These are phyloP conservation scores for Kodamaea sagamina DNA, from an alignment of 805 yeast species.

Conservation along the genomic window DNA sequence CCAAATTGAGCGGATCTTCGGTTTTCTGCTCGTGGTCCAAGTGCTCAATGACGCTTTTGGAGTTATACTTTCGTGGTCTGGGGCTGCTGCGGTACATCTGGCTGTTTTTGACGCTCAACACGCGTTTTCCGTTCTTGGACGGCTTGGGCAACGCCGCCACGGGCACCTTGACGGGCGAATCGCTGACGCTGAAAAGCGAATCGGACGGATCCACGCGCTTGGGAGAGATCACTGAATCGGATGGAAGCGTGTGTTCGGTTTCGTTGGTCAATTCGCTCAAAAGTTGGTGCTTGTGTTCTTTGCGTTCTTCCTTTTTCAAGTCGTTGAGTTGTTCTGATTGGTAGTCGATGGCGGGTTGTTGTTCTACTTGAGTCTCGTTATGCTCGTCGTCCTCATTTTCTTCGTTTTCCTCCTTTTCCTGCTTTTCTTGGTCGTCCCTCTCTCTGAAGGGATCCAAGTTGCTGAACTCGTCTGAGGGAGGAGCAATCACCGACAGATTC, in stretches of 20 bases:
- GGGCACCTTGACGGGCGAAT: slow-evolving; percentile 27
- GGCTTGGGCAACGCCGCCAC: not conserved
- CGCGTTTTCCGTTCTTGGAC: slow-evolving; percentile 4
- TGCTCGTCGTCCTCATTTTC: slow-evolving; percentile 20
- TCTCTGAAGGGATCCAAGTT: slow-evolving; percentile 15
- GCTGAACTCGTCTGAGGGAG: slow-evolving; percentile 15
- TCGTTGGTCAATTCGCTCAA: slow-evolving; percentile 46
- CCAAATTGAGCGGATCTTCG: slow-evolving; percentile 13
- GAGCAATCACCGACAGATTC: slow-evolving; percentile 34
- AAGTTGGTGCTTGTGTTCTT: slow-evolving; percentile 32
- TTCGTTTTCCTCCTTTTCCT: slow-evolving; percentile 19
- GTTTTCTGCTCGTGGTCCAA: slow-evolving; percentile 18
- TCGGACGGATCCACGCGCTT: slow-evolving; percentile 22
- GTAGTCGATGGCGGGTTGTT: slow-evolving; percentile 3
- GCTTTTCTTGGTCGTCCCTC: slow-evolving; percentile 6
- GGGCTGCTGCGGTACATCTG: slow-evolving; percentile 32
- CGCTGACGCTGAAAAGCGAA: slow-evolving; percentile 38
- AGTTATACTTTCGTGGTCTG: slow-evolving; percentile 31
- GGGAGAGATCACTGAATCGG: slow-evolving; percentile 15
- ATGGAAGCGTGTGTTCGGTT: slow-evolving; percentile 13
- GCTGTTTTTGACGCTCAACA: slow-evolving; percentile 19
- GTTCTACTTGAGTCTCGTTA: slow-evolving; percentile 2
- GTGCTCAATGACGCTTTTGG: slow-evolving; percentile 33
- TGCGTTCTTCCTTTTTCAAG: slow-evolving; percentile 37
- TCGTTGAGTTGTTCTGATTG: slow-evolving; percentile 27